phyloP scores from a whole-genome alignment of 495 filamentous ascomycete genomes.

The Penicillium desertorum region DNA sequence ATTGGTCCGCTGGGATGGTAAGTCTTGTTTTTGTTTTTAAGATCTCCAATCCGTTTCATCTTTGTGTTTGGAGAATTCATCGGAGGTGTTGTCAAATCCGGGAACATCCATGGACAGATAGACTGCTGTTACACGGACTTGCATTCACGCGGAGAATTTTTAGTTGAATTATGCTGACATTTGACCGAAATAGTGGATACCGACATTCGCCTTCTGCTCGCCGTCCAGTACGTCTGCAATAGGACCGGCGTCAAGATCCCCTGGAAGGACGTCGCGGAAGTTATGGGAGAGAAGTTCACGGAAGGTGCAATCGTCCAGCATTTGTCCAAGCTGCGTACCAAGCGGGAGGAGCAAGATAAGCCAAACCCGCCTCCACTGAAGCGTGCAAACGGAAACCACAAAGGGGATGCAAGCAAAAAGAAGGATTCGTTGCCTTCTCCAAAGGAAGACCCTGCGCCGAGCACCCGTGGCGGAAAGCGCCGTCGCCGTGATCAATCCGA shows the following conservation, averaged over 20 bases:
- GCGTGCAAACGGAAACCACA: slow-evolving; percentile 4
- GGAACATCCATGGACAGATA: neutral
- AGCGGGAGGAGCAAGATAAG: slow-evolving; percentile 31
- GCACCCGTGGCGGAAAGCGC: neutral
- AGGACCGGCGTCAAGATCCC: slow-evolving; percentile 36
- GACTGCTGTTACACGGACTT: neutral
- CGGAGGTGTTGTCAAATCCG: neutral
- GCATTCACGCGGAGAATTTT: neutral
- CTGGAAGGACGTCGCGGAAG: slow-evolving; percentile 37
- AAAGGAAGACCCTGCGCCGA: neutral
- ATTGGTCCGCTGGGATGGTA: slow-evolving; percentile 50
- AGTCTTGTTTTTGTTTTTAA: slow-evolving; percentile 10
- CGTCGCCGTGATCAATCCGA: neutral
- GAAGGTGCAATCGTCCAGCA: slow-evolving; percentile 52
- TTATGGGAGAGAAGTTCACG: slow-evolving; percentile 37
- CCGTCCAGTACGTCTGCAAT: slow-evolving; percentile 47
- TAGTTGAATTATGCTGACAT: neutral
- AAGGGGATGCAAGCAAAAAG: neutral
- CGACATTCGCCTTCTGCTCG: slow-evolving; percentile 43
- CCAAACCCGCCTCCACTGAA: slow-evolving; percentile 41
- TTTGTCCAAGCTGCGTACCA: slow-evolving; percentile 44
- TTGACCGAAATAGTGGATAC: slow-evolving; percentile 33
- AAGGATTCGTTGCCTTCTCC: neutral
- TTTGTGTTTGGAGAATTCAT: neutral
- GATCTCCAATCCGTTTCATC: neutral